A percentile compares a stretch with the other conserved stretches of the same genome.
Conservation (phyloP, 176 grass and related monocot genomes). For the Aegilops bicornis region DNA sequence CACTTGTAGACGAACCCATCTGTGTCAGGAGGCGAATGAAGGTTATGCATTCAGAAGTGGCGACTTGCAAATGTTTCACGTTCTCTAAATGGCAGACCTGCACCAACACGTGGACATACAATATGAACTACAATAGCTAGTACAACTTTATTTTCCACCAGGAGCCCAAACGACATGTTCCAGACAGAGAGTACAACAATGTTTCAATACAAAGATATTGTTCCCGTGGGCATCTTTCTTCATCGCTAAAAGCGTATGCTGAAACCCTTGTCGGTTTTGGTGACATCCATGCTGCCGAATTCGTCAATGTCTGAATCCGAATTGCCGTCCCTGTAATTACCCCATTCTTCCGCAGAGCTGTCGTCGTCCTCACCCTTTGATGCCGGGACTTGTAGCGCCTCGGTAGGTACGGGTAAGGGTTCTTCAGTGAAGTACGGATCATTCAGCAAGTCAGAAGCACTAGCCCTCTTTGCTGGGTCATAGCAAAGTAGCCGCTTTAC, state of each 20-base stretch:
- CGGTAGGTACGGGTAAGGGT: slow-evolving; percentile 57
- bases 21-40: not conserved
- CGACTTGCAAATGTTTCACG: not conserved
- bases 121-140: not conserved
- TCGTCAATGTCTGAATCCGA: slow-evolving; percentile 67
- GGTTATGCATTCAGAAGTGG: not conserved
- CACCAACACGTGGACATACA: not conserved
- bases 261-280: slow-evolving; percentile 64
- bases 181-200: not conserved
- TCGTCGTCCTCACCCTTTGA: slow-evolving; percentile 48
- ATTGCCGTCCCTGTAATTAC: slow-evolving; percentile 41
- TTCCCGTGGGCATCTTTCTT: not conserved
- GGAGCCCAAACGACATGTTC: slow-evolving; percentile 20
- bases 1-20: not conserved
- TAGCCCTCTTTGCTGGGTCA: slow-evolving; percentile 56
- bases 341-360: slow-evolving; percentile 59
- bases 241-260: slow-evolving; percentile 48
- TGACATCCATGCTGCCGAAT: slow-evolving; percentile 63
- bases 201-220: not conserved
- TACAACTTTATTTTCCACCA: not conserved
- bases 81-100: not conserved
- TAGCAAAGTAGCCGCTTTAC: slow-evolving; percentile 65
- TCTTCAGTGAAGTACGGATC: slow-evolving; percentile 67
- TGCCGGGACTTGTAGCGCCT: slow-evolving; percentile 53
- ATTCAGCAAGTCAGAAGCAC: slow-evolving; percentile 54